Evolutionary conservation across 768 basidiomycete species (phyloP), one percentile per base, ranked within the genome.

Genomic region (Sistotremastrum niveocremeum): DNA sequence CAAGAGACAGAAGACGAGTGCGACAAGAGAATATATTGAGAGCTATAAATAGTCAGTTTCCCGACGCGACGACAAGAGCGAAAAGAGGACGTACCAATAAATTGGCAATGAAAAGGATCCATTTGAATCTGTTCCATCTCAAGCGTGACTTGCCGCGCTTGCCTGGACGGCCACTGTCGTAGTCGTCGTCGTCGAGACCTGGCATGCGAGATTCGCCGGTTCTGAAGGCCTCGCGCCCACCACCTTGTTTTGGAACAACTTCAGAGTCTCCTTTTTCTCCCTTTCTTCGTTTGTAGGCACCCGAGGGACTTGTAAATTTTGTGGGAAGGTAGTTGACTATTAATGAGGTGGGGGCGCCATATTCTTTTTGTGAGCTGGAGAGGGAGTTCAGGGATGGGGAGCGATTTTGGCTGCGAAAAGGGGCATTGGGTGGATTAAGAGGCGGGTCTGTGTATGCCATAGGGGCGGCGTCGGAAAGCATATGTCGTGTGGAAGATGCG

Each of bases 71-170:
- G 39, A 31, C 34, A 37, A 37, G 36, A 39, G 39, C 29, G 34
- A 33, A 42, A 37, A 6, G 34, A 34, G 33, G 33, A 68, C 73
- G 56, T 47, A 76, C 73, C 34, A 79, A 34, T 34, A 68, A 54
- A 56, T 87, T 89, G 41, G 81, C 65, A 41, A 75, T 39, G 60
- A 89, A 81, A 4, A 90, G 60, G 7, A 71, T 64, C 84, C 84
- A 88, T 60, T 91, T 90, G 72, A 89, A 90, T 51, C 68, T 73
- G 57, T 78, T 89, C 87, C 87, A 91, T 10, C 78, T 65, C 47
- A 83, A 62, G 34, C 59, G 62, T 53, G 69, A 60, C 49, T 64
- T 63, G 1, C 56, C 57, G 48, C 61, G 62, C 46, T 65, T 64
- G 32, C 62, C 60, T 42, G 61, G 64, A 36, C 68, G 67, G 47